phyloP scores from a whole-genome alignment of 164 flowering plant species.

The Vitis riparia region DNA sequence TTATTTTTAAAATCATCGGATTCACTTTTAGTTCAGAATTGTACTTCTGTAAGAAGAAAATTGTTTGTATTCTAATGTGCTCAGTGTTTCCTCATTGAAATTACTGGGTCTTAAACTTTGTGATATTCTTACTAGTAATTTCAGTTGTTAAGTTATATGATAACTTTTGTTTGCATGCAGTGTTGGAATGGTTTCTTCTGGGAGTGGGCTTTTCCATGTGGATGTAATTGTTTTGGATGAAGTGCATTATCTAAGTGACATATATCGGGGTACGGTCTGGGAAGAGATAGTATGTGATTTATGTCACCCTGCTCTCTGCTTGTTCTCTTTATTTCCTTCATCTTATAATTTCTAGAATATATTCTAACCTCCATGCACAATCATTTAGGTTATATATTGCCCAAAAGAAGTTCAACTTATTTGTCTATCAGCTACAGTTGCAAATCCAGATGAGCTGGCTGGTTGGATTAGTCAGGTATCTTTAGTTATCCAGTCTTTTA shows the following conservation, averaged over 20 bases:
- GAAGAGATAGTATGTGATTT: slow-evolving; percentile 80
- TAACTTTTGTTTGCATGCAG: slow-evolving; percentile 43
- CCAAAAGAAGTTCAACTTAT: slow-evolving; percentile 94
- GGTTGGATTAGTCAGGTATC: slow-evolving; percentile 96
- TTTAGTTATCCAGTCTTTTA: background rate
- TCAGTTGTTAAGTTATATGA: too few species aligned
- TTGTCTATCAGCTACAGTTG: slow-evolving; percentile 94
- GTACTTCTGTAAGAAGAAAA: too few species aligned
- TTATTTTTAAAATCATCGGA: too few species aligned
- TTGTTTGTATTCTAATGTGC: too few species aligned
- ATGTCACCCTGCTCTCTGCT: background rate
- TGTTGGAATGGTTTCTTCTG: slow-evolving; percentile 77
- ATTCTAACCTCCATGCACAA: background rate
- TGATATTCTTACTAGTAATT: too few species aligned
- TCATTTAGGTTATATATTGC: slow-evolving; percentile 85
- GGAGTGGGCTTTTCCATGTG: slow-evolving; percentile 71
- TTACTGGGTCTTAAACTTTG: too few species aligned
- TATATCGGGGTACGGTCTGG: slow-evolving; percentile 98
- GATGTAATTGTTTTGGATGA: slow-evolving; percentile 95
- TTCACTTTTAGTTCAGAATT: too few species aligned
- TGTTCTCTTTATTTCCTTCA: background rate
- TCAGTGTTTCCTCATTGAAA: too few species aligned
- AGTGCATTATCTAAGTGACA: slow-evolving; percentile 95
- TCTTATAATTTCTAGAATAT: background rate
- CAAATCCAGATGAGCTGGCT: slow-evolving; percentile 93